Base-by-base conservation (phyloP, 176 grass and related monocot genomes). In the Olyra latifolia region DNA sequence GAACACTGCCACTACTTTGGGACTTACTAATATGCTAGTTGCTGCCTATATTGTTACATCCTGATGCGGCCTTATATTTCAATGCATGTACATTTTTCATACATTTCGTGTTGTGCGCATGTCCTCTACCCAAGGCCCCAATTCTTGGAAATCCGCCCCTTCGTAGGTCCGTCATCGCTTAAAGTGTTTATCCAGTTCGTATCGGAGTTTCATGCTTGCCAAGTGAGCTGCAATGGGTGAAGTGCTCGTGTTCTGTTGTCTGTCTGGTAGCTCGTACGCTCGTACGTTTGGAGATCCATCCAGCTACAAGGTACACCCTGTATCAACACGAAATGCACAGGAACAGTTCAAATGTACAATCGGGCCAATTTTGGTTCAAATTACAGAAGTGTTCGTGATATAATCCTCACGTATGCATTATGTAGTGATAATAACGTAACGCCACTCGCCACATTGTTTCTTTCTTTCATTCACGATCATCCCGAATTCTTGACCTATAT, bases 71-170 rank as follows among this genome's bases (percentile, higher is more conserved):
- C 27, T 82, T 56, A 49, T 62, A 22, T 54, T 76, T 40, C 22
- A 72, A 72, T 58, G 83, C 78, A 72, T 82, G 83, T 78, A 82
- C 66, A 86, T 73, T 57, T 76, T 29, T 39, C 3, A 11, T 11
- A 32, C 49, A 11, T 50, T 15, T 22, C 11, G 12, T 64, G 6
- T 20, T 35, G 32, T 35, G 5, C 32, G 32, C 32, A 35, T 4
- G 32, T 35, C 32, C 32, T 35, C 32, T 35, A 35, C 32, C 32
- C 32, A 35, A 35, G 32, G 32, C 32, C 35, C 76, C 39, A 0
- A 5, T 77, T 24, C 4, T 10, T 28, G 16, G 16, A 12, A 71
- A 47, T 32, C 29, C 38, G 4, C 35, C 45, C 53, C 17, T n/a
- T 38, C 2, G 25, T 23, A 5, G 5, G 17, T 1, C 28, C 19